These are phyloP conservation scores for Quillaja saponaria DNA, from an alignment of 306 rosid species.

Conservation along the genomic window DNA sequence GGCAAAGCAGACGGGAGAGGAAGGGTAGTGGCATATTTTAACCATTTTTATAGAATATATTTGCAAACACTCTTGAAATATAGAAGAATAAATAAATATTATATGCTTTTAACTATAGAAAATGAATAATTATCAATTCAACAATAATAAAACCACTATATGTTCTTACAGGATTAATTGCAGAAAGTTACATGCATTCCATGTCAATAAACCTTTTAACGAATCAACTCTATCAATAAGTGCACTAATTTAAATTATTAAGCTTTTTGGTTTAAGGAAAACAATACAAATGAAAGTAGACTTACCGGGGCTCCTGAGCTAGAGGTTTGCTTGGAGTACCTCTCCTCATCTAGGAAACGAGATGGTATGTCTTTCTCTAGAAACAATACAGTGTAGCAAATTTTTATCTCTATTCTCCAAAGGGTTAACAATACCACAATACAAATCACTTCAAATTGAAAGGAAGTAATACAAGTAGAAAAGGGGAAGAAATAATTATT, in stretches of 20 bases:
- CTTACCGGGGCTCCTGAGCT: slow-evolving; percentile 74
- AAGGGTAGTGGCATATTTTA: too few species aligned
- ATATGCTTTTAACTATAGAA: too few species aligned
- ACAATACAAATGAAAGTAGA: slow-evolving; percentile 1
- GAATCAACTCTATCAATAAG: background rate
- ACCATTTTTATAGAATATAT: too few species aligned
- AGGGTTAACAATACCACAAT: background rate
- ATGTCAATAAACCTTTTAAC: background rate
- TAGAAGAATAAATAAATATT: too few species aligned
- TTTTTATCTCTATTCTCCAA: slow-evolving; percentile 8
- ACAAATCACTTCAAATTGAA: background rate
- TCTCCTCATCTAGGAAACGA: slow-evolving; percentile 64
- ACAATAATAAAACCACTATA: too few species aligned
- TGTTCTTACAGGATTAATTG: too few species aligned
- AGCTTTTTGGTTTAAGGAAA: slow-evolving; percentile 1
- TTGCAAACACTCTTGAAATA: too few species aligned
- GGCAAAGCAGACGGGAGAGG: too few species aligned
- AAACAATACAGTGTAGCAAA: slow-evolving; percentile 12
- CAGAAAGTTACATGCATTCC: background rate
- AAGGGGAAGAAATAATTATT: slow-evolving; percentile 4
- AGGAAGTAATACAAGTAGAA: slow-evolving; percentile 12
- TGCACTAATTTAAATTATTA: background rate
- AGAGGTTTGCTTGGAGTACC: slow-evolving; percentile 60
- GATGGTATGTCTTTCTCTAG: slow-evolving; percentile 93
- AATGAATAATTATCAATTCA: too few species aligned